Percentiles rank a stretch among this genome's conserved stretches.
Conservation (phyloP, 352 stramenopile species). For the Globisporangium echinulatum region DNA sequence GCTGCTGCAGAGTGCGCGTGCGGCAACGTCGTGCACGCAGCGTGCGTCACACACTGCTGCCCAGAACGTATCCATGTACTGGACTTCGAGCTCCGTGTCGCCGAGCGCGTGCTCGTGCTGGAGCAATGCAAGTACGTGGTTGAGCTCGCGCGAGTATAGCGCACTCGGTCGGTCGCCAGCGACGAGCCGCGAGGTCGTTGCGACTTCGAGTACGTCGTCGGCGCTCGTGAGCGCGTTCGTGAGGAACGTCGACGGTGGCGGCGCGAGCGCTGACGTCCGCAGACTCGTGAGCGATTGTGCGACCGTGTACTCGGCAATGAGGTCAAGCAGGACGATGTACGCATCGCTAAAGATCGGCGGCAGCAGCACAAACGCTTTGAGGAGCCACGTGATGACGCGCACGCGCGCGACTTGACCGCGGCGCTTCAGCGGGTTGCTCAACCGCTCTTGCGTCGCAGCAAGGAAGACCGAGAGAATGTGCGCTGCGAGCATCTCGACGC, state of each 20-base stretch:
- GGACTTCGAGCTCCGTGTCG: constrained; percentile 77
- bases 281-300: constrained; percentile 73
- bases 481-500: constrained; percentile 49
- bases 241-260: constrained; percentile 60
- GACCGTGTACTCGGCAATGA: constrained; percentile 75
- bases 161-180: constrained; percentile 53
- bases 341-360: constrained; percentile 78
- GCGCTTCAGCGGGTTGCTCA: constrained; percentile 75
- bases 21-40: constrained; percentile 18
- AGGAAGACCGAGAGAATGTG: constrained; percentile 74
- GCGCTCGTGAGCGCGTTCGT: constrained; percentile 41
- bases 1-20: constrained; percentile 45
- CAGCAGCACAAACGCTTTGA: constrained; percentile 71
- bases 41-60: constrained; percentile 30
- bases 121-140: constrained; percentile 63
- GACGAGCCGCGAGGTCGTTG: constrained; percentile 45
- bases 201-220: constrained; percentile 59
- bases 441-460: constrained; percentile 40
- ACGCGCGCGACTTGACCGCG: constrained; percentile 75
- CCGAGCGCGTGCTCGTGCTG: constrained; percentile 69
- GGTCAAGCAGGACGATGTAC: constrained; percentile 69
- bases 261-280: constrained; percentile 43
- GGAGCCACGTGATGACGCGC: constrained; percentile 66
- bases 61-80: constrained; percentile 80
- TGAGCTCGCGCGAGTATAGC: constrained; percentile 72